phyloP scores from a whole-genome alignment of 1,284 basidiomycete species.

The Cutaneotrichosporon sp. region DNA sequence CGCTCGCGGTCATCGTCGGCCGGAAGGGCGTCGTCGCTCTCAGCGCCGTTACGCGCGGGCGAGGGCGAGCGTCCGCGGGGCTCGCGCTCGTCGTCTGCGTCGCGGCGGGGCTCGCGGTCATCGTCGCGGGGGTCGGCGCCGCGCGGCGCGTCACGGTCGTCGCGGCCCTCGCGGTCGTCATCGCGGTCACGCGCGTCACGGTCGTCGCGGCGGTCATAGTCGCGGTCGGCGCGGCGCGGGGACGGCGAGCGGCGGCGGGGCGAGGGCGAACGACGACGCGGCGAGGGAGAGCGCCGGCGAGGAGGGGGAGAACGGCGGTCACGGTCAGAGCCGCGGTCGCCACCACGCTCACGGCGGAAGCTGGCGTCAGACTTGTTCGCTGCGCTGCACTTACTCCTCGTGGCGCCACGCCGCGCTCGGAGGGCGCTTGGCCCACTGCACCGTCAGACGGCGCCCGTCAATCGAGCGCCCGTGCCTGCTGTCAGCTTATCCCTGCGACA shows the following conservation, averaged over 20 bases:
- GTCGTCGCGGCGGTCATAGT: slow-evolving; percentile 27
- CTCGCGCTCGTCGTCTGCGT: slow-evolving; percentile 15
- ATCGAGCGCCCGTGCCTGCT: slow-evolving; percentile 74
- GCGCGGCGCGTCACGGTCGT: slow-evolving; percentile 3
- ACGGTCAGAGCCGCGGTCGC: slow-evolving; percentile 14
- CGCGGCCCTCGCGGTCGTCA: slow-evolving; percentile 22
- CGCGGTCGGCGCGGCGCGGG: slow-evolving; percentile 24
- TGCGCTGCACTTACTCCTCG: slow-evolving; percentile 49
- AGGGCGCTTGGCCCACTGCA: slow-evolving; percentile 87
- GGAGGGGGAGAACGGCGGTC: slow-evolving; percentile 11
- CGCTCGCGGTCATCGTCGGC: slow-evolving; percentile 15
- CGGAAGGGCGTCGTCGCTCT: slow-evolving; percentile 3
- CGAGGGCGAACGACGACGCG: slow-evolving; percentile 26
- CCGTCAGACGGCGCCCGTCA: slow-evolving; percentile 73
- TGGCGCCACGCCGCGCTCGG: slow-evolving; percentile 81
- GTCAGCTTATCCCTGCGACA: slow-evolving; percentile 2
- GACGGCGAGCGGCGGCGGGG: slow-evolving; percentile 29
- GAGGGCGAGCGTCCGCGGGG: slow-evolving; percentile 6
- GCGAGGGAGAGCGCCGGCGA: slow-evolving; percentile 10
- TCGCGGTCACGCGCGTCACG: slow-evolving; percentile 25
- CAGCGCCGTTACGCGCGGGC: neutral
- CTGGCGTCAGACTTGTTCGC: slow-evolving; percentile 1
- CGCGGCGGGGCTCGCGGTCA: neutral
- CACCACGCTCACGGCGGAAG: slow-evolving; percentile 40
- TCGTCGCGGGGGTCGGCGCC: no score